Evolutionary conservation across 208 protist genomes (phyloP).

Genomic region (Perkinsela sp.): DNA sequence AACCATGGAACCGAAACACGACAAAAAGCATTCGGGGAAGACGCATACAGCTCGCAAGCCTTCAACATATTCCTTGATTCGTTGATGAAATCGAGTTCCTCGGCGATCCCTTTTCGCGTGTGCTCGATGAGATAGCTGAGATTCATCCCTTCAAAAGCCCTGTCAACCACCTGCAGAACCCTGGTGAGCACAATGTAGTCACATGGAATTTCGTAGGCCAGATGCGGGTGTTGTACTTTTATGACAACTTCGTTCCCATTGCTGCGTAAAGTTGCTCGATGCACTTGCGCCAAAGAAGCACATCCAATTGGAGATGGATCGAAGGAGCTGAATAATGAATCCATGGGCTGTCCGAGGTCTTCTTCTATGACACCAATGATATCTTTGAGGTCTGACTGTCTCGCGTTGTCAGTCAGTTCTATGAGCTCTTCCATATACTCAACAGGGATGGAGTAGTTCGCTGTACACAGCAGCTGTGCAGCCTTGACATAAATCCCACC

Average conservation of each 20-base stretch:
- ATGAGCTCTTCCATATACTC: constrained; percentile 26
- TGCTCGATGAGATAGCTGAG: neutral
- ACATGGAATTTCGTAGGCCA: constrained; percentile 32
- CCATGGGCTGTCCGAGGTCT: constrained; percentile 17
- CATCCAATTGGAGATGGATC: constrained; percentile 57
- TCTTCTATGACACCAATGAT: constrained; percentile 11
- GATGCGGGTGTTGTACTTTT: constrained; percentile 67
- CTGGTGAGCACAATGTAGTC: constrained; percentile 38
- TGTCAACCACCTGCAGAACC: constrained; percentile 19
- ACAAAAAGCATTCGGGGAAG: constrained; percentile 11
- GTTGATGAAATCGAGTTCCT: constrained; percentile 44
- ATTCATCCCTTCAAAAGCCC: constrained; percentile 15
- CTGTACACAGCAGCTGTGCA: constrained; percentile 69
- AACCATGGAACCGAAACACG: constrained; percentile 19
- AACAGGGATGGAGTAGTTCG: constrained; percentile 62
- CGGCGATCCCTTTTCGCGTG: constrained; percentile 12
- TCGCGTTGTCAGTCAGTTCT: constrained; percentile 15
- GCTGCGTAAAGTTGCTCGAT: constrained; percentile 19
- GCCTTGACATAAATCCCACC: constrained; percentile 77
- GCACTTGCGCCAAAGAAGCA: constrained; percentile 77
- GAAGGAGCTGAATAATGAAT: constrained; percentile 54
- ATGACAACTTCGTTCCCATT: constrained; percentile 40
- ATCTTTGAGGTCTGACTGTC: constrained; percentile 3
- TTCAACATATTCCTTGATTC: constrained; percentile 31
- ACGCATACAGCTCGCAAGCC: constrained; percentile 13